A percentile compares a stretch with the other conserved stretches of the same genome.
Evolutionary conservation across 1,284 basidiomycete species (phyloP).

Genomic region (Ganoderma resinaceum): DNA sequence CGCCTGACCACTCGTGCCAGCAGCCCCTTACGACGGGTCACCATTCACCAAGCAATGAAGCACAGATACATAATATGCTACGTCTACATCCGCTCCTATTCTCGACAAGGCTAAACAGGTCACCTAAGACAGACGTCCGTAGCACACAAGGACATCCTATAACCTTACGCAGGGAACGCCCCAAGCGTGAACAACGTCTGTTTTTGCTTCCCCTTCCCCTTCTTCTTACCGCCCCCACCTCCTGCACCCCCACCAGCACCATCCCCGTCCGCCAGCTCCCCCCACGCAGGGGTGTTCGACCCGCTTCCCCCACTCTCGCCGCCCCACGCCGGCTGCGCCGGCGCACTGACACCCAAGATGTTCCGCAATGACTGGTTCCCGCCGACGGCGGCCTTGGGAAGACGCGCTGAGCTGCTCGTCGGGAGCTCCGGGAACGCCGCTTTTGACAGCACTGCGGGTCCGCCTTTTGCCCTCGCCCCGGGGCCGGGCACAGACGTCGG

Average conservation of each 20-base stretch:
- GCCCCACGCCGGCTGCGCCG: constrained; percentile 60
- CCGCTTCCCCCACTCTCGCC: constrained; percentile 58
- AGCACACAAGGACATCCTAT: not conserved
- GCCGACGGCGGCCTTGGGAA: constrained; percentile 58
- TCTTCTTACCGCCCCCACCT: constrained; percentile 63
- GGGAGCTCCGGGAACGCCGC: constrained; percentile 79
- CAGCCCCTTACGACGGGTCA: not conserved
- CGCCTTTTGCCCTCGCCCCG: constrained; percentile 39
- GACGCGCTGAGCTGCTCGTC: constrained; percentile 44
- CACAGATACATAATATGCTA: not conserved
- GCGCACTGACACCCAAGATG: constrained; percentile 64
- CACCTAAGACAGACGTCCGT: not conserved
- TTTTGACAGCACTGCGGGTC: constrained; percentile 56
- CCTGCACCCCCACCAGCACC: constrained; percentile 8
- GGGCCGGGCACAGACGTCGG: constrained; percentile 40
- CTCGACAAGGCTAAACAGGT: not conserved
- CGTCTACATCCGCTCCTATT: not conserved
- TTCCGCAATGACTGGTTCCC: constrained; percentile 76
- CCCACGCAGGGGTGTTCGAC: constrained; percentile 44
- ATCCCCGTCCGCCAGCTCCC: constrained; percentile 30
- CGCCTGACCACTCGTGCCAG: not conserved
- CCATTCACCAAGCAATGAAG: not conserved
- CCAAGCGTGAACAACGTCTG: constrained; percentile 81
- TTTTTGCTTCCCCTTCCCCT: constrained; percentile 84
- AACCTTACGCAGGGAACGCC: constrained; percentile 58